These are phyloP conservation scores for Solanum lignicaule DNA, from an alignment of 257 asterid genomes.

Conservation along the genomic window DNA sequence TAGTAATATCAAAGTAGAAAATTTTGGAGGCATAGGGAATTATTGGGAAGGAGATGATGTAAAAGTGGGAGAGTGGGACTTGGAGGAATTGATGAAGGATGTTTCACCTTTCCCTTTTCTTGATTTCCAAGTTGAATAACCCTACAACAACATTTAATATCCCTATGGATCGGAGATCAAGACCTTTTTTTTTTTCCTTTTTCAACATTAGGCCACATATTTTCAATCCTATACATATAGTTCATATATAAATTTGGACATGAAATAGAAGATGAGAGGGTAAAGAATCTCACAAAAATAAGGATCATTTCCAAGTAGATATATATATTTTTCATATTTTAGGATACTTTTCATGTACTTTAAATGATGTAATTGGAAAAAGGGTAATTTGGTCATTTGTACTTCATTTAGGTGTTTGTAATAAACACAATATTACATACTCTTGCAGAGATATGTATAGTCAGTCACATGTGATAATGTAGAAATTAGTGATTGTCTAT, in stretches of 20 bases:
- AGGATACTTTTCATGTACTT: background rate
- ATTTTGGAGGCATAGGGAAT: constrained; percentile 30
- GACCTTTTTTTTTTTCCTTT: background rate
- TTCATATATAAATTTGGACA: background rate
- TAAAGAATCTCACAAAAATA: background rate
- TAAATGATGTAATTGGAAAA: background rate
- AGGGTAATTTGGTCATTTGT: background rate
- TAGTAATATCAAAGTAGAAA: constrained; percentile 21
- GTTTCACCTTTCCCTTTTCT: constrained; percentile 41
- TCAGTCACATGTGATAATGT: background rate
- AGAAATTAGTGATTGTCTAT: background rate
- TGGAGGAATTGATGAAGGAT: constrained; percentile 61
- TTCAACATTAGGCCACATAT: background rate
- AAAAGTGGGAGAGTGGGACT: constrained; percentile 48
- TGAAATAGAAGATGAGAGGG: background rate
- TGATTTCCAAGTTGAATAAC: constrained; percentile 32
- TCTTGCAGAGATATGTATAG: background rate
- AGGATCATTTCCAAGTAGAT: background rate
- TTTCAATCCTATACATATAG: background rate
- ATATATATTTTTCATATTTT: background rate
- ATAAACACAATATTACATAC: background rate
- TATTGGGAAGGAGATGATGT: constrained; percentile 38
- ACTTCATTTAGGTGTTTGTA: background rate
- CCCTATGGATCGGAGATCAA: background rate
- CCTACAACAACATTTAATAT: background rate